Base-by-base conservation (phyloP, 202 grass and related monocot species). In the Eragrostis tef region DNA sequence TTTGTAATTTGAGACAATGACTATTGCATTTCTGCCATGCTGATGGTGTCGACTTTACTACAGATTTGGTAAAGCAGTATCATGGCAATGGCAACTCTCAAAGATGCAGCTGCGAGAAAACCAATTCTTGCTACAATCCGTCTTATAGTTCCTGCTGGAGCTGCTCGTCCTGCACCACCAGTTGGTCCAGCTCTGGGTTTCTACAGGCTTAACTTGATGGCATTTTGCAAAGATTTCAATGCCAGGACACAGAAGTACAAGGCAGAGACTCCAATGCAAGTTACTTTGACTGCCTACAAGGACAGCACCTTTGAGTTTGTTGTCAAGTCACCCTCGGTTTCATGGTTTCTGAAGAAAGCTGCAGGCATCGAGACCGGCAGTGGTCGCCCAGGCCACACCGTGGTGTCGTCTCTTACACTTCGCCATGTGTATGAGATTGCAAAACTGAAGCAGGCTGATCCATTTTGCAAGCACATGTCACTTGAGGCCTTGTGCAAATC, bases 221-320 rank as follows among this genome's bases (percentile, higher is more conserved):
- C 90, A 7, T 98, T 98, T 70, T 98, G 88, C 87, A 98, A 98
- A 73, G 92, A 98, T 85, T 98, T 98, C 88, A 98, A 94, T 57
- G 90, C 92, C 19, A 89, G 95, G 78, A 94, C 95, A 31, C 95
- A 93, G 12, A 93, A 98, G 78, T 91, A 98, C 62, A 98, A 93
- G 77, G 90, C 90, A 62, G 95, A 98, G 46, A 94, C 88, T 72
- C 92, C 95, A 53, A 98, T 94, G 90, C 88, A 91, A 8, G 92
- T 94, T 34, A 94, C 84, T 8, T 67, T 98, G 47, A 98, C 92
- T 1, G 92, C 90, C 25, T 98, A 98, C 80, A 91, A 94, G 79
- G 92, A 94, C 41, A 91, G 88, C 73, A 94, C 92, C 7, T 98
- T 94, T 14, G 88, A 98, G 69, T 91, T 98, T 64, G 91, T 68